Conservation (phyloP, 345 rosid genomes). For the Pistacia integerrima region DNA sequence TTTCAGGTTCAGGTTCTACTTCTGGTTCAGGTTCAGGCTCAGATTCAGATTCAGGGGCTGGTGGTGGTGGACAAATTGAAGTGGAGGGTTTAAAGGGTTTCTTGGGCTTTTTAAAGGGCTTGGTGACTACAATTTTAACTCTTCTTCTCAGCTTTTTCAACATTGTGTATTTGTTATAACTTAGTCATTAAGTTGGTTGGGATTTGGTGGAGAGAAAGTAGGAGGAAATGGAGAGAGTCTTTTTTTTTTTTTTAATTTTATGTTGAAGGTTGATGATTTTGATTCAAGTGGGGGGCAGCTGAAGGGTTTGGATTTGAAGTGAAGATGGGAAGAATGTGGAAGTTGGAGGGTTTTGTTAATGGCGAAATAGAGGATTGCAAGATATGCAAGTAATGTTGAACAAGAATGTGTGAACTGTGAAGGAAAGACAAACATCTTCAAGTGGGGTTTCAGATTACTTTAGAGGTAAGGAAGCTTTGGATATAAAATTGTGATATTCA, state of each 20-base stretch:
- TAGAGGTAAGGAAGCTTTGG: slow-evolving; percentile 2
- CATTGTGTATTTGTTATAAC: slow-evolving; percentile 14
- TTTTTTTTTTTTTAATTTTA: background rate
- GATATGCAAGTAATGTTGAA: background rate
- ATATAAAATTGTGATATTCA: too few relatives aligned
- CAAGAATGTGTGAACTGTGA: background rate
- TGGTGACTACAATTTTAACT: slow-evolving; percentile 30
- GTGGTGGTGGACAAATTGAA: slow-evolving; percentile 11
- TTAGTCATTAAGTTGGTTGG: background rate
- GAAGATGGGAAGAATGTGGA: slow-evolving; percentile 14
- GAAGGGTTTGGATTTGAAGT: slow-evolving; percentile 24
- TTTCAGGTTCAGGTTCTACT: slow-evolving; percentile 20
- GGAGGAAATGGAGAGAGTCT: slow-evolving; percentile 7
- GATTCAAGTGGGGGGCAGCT: background rate
- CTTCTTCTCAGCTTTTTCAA: slow-evolving; percentile 29
- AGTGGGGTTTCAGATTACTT: slow-evolving; percentile 15
- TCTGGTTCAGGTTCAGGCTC: slow-evolving; percentile 23
- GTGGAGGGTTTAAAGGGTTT: slow-evolving; percentile 15
- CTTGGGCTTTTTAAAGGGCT: slow-evolving; percentile 39
- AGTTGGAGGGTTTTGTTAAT: background rate
- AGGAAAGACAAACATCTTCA: slow-evolving; percentile 1
- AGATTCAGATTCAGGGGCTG: slow-evolving; percentile 21
- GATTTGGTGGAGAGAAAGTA: slow-evolving; percentile 15
- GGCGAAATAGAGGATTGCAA: slow-evolving; percentile 16
- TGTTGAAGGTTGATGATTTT: background rate